phyloP scores from a whole-genome alignment of 306 rosid species.

The Trifolium dubium region DNA sequence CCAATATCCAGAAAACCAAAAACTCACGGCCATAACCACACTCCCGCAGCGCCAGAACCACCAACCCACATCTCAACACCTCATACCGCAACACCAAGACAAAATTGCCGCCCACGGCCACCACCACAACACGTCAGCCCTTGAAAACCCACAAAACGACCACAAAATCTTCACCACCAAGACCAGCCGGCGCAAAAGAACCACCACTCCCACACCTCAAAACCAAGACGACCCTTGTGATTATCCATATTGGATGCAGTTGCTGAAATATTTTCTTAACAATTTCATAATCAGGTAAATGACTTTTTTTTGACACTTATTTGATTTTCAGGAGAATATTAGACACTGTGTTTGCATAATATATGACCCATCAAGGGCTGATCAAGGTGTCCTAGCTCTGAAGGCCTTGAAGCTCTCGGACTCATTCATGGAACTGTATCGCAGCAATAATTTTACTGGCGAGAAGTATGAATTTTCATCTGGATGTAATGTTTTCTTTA shows the following conservation, averaged over 20 bases:
- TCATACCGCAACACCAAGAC: too few relatives aligned
- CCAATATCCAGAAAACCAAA: too few relatives aligned
- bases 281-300: constrained; percentile 21
- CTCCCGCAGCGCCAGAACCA: too few relatives aligned
- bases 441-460: constrained; percentile 86
- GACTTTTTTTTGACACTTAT: not conserved
- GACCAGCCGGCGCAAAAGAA: too few relatives aligned
- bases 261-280: not conserved
- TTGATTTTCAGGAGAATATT: constrained; percentile 77
- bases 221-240: too few relatives aligned
- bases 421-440: constrained; percentile 92
- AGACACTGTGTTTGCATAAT: constrained; percentile 93
- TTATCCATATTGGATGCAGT: constrained; percentile 21
- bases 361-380: constrained; percentile 91
- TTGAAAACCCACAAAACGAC: too few relatives aligned
- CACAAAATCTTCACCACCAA: too few relatives aligned
- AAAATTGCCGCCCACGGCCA: too few relatives aligned
- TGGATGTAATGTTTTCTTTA: constrained; percentile 22
- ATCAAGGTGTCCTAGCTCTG: constrained; percentile 90
- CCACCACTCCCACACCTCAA: too few relatives aligned
- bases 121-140: too few relatives aligned
- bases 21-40: too few relatives aligned
- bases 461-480: constrained; percentile 72
- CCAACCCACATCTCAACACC: too few relatives aligned
- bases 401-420: constrained; percentile 96